These are phyloP conservation scores for Cutaneotrichosporon sp. DNA, from an alignment of 1,284 basidiomycete species.

Conservation along the genomic window DNA sequence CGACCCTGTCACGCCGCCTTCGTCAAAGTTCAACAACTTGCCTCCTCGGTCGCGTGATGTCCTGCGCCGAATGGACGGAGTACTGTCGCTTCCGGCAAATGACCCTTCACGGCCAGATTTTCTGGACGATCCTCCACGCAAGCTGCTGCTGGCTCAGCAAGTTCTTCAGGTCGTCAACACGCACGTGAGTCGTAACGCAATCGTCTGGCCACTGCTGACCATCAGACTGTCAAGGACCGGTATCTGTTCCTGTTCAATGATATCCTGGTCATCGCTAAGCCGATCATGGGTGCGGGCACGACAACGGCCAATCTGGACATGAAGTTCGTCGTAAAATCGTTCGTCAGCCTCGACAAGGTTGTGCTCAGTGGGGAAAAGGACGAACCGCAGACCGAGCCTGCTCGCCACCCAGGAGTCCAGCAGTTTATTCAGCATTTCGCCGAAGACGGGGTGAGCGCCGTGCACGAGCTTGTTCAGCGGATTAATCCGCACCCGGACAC, in stretches of 20 bases:
- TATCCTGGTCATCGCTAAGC: slow-evolving; percentile 72
- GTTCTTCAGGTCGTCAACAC: slow-evolving; percentile 86
- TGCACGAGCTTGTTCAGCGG: slow-evolving; percentile 58
- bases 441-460: slow-evolving; percentile 66
- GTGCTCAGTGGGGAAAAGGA: slow-evolving; percentile 29
- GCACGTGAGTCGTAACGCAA: neutral
- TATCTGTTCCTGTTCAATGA: slow-evolving; percentile 95
- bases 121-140: slow-evolving; percentile 79
- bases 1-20: slow-evolving; percentile 3
- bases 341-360: slow-evolving; percentile 66
- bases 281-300: slow-evolving; percentile 53
- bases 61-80: slow-evolving; percentile 50
- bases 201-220: slow-evolving; percentile 9
- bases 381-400: slow-evolving; percentile 30
- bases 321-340: slow-evolving; percentile 80
- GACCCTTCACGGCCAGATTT: slow-evolving; percentile 60
- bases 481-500: slow-evolving; percentile 57
- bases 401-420: slow-evolving; percentile 59
- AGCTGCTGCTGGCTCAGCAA: slow-evolving; percentile 73
- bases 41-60: slow-evolving; percentile 14
- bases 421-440: slow-evolving; percentile 70
- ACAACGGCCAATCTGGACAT: slow-evolving; percentile 68
- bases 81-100: slow-evolving; percentile 51
- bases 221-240: slow-evolving; percentile 81
- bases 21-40: neutral